These are phyloP conservation scores for Amanita muscaria DNA, from an alignment of 768 basidiomycete species.

Conservation along the genomic window DNA sequence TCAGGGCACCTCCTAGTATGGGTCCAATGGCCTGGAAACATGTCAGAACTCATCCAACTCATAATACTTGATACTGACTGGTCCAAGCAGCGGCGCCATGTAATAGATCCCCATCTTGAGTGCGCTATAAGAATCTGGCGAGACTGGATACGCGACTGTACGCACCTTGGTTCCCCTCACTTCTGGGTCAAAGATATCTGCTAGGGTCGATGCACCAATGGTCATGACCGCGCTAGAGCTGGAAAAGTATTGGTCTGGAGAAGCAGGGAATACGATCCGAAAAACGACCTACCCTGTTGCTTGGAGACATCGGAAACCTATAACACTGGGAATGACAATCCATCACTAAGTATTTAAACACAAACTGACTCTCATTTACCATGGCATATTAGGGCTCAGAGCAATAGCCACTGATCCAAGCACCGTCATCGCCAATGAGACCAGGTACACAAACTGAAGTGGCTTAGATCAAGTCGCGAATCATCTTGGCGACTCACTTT, in stretches of 20 bases:
- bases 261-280: neutral
- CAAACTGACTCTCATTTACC: constrained; percentile 23
- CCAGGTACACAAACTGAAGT: constrained; percentile 48
- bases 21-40: constrained; percentile 46
- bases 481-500: constrained; percentile 41
- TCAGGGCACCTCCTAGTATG: constrained; percentile 60
- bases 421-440: constrained; percentile 43
- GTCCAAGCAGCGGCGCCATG: constrained; percentile 72
- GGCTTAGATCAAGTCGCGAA: constrained; percentile 53
- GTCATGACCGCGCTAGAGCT: constrained; percentile 61
- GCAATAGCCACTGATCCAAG: constrained; percentile 51
- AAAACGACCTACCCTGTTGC: constrained; percentile 31
- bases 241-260: constrained; percentile 15
- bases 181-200: constrained; percentile 67
- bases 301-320: constrained; percentile 64
- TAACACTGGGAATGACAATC: constrained; percentile 30
- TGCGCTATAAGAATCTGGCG: neutral
- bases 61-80: constrained; percentile 23
- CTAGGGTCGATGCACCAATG: constrained; percentile 70
- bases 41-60: neutral
- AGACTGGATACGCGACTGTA: neutral
- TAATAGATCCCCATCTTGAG: constrained; percentile 69
- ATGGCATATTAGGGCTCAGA: constrained; percentile 39
- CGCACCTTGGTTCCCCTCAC: constrained; percentile 61
- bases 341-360: neutral